These are phyloP conservation scores for Teratosphaeria viscida DNA, from an alignment of 2,329 filamentous ascomycete genomes.

Conservation along the genomic window DNA sequence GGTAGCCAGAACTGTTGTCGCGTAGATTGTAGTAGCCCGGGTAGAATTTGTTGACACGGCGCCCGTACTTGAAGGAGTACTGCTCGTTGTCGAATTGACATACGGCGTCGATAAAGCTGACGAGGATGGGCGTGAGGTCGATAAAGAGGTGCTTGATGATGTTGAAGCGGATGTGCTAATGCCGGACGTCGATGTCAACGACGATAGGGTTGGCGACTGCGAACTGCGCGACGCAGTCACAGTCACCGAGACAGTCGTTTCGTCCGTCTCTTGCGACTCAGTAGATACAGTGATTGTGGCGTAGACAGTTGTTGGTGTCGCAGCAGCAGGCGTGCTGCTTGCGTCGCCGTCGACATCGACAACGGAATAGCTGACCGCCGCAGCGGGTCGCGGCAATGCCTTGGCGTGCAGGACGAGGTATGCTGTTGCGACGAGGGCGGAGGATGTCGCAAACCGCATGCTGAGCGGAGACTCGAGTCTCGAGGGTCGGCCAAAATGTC, in stretches of 20 bases:
- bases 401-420: constrained; percentile 14
- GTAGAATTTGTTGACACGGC: background rate
- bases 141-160: background rate
- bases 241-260: constrained; percentile 5
- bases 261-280: constrained; percentile 4
- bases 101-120: background rate
- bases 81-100: background rate
- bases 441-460: constrained; percentile 1
- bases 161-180: background rate
- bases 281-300: constrained; percentile 13
- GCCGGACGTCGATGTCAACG: background rate
- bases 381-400: constrained; percentile 18
- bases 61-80: background rate
- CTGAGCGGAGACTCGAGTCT: background rate
- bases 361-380: constrained; percentile 15
- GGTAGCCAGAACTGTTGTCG: background rate
- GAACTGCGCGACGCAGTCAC: background rate
- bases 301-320: constrained; percentile 11
- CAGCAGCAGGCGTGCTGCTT: background rate
- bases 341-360: constrained; percentile 23
- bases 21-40: background rate
- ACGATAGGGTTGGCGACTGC: background rate
- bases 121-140: background rate
- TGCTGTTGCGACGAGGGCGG: constrained; percentile 9
- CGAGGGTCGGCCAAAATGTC: background rate